phyloP scores from a whole-genome alignment of 164 flowering plant species.

The Akebia trifoliata region DNA sequence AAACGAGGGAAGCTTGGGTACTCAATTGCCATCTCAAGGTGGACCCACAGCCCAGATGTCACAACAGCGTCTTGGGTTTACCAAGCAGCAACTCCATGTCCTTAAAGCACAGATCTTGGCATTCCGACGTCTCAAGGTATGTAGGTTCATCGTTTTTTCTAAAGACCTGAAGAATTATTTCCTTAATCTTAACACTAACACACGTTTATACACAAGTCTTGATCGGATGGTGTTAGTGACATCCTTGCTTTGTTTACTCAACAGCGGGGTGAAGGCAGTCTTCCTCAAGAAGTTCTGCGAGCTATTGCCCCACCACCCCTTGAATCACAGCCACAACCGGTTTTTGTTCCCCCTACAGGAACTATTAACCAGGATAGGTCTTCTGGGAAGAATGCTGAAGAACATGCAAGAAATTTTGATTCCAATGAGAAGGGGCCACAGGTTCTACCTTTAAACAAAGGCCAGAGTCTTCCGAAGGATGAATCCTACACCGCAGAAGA shows the following conservation, averaged over 20 bases:
- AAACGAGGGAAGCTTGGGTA: slow-evolving; percentile 37
- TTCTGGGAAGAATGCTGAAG: slow-evolving; percentile 46
- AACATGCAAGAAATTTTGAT: slow-evolving; percentile 39
- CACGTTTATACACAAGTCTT: neutral
- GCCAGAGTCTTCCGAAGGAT: slow-evolving; percentile 35
- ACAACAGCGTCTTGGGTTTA: slow-evolving; percentile 63
- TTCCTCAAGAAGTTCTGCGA: slow-evolving; percentile 85
- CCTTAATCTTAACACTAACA: neutral
- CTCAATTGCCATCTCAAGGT: slow-evolving; percentile 38
- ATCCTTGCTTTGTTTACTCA: slow-evolving; percentile 10
- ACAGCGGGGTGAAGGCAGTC: slow-evolving; percentile 89
- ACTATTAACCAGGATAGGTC: slow-evolving; percentile 41
- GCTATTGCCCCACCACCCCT: slow-evolving; percentile 93
- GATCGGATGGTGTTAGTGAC: slow-evolving; percentile 5
- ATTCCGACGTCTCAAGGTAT: slow-evolving; percentile 90
- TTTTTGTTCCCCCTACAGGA: slow-evolving; percentile 30
- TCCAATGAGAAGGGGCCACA: slow-evolving; percentile 50
- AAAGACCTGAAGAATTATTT: neutral
- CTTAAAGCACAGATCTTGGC: slow-evolving; percentile 96
- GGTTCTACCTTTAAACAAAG: slow-evolving; percentile 26
- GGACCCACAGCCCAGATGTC: slow-evolving; percentile 32
- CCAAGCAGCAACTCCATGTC: slow-evolving; percentile 95
- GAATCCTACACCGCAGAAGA: slow-evolving; percentile 46
- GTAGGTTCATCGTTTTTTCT: neutral
- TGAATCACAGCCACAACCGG: slow-evolving; percentile 60